Base-by-base conservation (phyloP, 192 early-diverging fungal genomes). In the Gigaspora rosea region DNA sequence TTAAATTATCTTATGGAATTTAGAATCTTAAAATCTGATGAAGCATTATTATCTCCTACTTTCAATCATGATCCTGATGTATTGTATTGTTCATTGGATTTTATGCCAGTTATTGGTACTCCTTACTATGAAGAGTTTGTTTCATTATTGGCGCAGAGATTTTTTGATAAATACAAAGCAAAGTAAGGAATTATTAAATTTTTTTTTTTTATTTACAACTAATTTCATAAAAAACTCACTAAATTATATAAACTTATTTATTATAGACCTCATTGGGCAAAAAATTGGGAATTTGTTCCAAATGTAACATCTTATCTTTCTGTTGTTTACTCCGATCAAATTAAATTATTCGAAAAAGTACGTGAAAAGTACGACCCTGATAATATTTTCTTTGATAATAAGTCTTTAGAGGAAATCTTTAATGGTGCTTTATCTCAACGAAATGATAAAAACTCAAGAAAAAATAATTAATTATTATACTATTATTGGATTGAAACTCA, bases 281-380 rank as follows among this genome's bases (percentile, higher is more conserved):
- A 27, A 27, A 27, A 27, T 0, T 27, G 27, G 27, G 27, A 27
- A 27, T 27, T 27, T 27, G 1, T 27, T 27, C 71, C 78, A 0
- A 66, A 63, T 0, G 49, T 80, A 4, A 0, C 58, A 50, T 27
- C 72, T 4, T 41, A 76, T 61, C 61, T 80, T 8, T 78, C 66
- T 41, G 54, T 50, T 22, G 66, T 35, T 57, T 77, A 74, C 18
- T 75, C 64, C 0, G 71, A 79, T 1, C 77, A 78, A 41, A 35
- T 80, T 2, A 54, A 50, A 2, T 36, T 51, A 35, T 83, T 83
- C 64, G 78, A 83, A 46, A 36, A 61, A 8, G 18, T 83, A 52
- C 79, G 82, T 56, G 70, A 67, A 72, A n/a, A 71, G 16, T 80
- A 83, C 48, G 82, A 80, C 77, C 82, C 82, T 1, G 20, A 61